phyloP scores from a whole-genome alignment of 805 yeast genomes.

The Wickerhamomyces tratensis region DNA sequence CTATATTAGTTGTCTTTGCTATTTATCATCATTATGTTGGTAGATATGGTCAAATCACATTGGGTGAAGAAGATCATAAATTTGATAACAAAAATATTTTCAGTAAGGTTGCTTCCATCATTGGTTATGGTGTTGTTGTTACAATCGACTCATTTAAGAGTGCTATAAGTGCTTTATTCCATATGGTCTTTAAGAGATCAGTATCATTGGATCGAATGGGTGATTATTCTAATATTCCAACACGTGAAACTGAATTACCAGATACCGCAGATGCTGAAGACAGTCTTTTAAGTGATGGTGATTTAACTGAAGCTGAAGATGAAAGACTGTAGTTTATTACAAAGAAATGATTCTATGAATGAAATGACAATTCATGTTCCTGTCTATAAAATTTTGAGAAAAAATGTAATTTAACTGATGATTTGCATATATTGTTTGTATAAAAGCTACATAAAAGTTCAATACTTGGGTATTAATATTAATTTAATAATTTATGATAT shows the following conservation, averaged over 20 bases:
- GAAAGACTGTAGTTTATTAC: background rate
- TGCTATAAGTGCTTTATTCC: conserved; percentile 1
- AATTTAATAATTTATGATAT: too few relatives aligned
- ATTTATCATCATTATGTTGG: conserved; percentile 76
- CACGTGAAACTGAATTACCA: conserved; percentile 15
- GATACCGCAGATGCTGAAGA: conserved; percentile 10
- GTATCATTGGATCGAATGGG: conserved; percentile 7
- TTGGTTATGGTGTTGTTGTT: conserved; percentile 24
- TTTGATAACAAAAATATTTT: conserved; percentile 49
- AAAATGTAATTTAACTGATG: too few relatives aligned
- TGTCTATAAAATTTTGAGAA: too few relatives aligned
- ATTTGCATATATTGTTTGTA: too few relatives aligned
- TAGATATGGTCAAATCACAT: conserved; percentile 76
- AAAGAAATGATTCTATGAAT: too few relatives aligned
- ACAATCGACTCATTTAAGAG: conserved; percentile 7
- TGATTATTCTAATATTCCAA: conserved; percentile 13
- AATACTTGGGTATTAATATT: too few relatives aligned
- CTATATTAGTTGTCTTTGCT: conserved; percentile 51
- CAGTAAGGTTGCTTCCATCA: conserved; percentile 33
- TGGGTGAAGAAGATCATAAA: conserved; percentile 70
- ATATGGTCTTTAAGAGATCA: conserved; percentile 8
- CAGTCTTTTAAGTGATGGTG: conserved; percentile 21
- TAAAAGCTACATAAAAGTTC: too few relatives aligned
- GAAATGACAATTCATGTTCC: too few relatives aligned
- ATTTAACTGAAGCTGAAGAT: conserved; percentile 13